Conservation (phyloP, 257 asterid genomes). For the Fraxinus pennsylvanica region DNA sequence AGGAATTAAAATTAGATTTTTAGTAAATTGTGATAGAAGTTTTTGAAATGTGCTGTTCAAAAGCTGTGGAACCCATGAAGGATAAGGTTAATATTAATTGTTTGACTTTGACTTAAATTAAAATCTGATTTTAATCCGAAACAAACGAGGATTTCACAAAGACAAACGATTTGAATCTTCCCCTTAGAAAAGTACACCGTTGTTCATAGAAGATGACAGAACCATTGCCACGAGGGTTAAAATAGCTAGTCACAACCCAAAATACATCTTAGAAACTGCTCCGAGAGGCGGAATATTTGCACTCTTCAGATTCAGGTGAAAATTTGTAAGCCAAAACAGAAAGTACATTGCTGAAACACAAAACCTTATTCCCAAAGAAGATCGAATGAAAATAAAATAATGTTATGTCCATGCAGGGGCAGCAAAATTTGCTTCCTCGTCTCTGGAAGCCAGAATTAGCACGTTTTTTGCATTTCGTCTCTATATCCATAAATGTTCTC, state of each 20-base stretch:
- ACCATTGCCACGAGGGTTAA: background rate
- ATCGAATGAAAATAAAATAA: slow-evolving; percentile 10
- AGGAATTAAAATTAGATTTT: too few relatives aligned
- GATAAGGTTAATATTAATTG: too few relatives aligned
- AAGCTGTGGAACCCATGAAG: too few relatives aligned
- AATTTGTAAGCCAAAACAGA: slow-evolving; percentile 23
- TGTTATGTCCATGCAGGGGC: slow-evolving; percentile 12
- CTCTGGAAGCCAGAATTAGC: slow-evolving; percentile 9
- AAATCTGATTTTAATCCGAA: too few relatives aligned
- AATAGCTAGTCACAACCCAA: slow-evolving; percentile 19
- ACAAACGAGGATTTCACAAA: too few relatives aligned
- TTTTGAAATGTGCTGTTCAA: too few relatives aligned
- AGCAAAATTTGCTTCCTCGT: slow-evolving; percentile 9
- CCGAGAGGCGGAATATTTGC: slow-evolving; percentile 73
- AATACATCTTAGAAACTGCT: slow-evolving; percentile 44
- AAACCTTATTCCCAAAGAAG: slow-evolving; percentile 28
- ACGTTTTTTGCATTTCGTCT: slow-evolving; percentile 4
- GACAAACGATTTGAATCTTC: background rate
- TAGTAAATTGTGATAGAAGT: too few relatives aligned
- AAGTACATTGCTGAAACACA: slow-evolving; percentile 12
- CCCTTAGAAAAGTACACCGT: background rate
- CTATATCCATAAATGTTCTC: slow-evolving; percentile 67
- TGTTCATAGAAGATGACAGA: background rate
- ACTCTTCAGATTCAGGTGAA: slow-evolving; percentile 65
- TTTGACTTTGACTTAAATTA: too few relatives aligned